A percentile compares a stretch with the other conserved stretches of the same genome.
phyloP scores from a whole-genome alignment of 2,329 filamentous ascomycete species.

The Claviceps spartinae region DNA sequence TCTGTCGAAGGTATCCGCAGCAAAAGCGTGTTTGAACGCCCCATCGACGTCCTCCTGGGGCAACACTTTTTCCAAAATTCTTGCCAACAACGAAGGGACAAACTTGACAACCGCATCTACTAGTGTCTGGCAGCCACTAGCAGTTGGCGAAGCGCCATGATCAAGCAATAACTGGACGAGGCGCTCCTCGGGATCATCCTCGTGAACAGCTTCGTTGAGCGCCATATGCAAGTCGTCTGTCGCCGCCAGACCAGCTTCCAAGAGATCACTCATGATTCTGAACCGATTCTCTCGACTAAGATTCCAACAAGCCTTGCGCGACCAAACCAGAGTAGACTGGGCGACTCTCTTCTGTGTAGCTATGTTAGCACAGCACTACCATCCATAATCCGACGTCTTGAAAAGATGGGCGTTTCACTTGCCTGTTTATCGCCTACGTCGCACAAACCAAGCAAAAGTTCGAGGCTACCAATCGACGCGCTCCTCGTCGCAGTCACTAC shows the following conservation, averaged over 20 bases:
- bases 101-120: slow-evolving; percentile 32
- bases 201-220: slow-evolving; percentile 38
- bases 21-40: slow-evolving; percentile 32
- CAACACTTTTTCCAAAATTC: slow-evolving; percentile 29
- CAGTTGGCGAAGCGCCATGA: slow-evolving; percentile 37
- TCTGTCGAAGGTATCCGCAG: slow-evolving; percentile 21
- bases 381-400: neutral
- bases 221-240: slow-evolving; percentile 37
- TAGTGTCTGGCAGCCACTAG: slow-evolving; percentile 38
- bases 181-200: slow-evolving; percentile 34
- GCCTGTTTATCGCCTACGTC: slow-evolving; percentile 28
- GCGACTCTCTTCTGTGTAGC: slow-evolving; percentile 29
- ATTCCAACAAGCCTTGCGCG: slow-evolving; percentile 41
- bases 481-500: slow-evolving; percentile 40
- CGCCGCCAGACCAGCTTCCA: slow-evolving; percentile 34
- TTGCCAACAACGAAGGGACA: slow-evolving; percentile 23
- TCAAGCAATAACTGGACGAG: slow-evolving; percentile 33
- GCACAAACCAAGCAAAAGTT: slow-evolving; percentile 36
- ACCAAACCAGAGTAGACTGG: slow-evolving; percentile 31
- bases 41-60: slow-evolving; percentile 29
- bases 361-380: neutral
- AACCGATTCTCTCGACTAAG: slow-evolving; percentile 34
- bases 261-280: slow-evolving; percentile 34
- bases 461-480: slow-evolving; percentile 34
- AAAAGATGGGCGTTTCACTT: slow-evolving; percentile 6